Evolutionary conservation across 306 rosid genomes (phyloP).

Genomic region (Quillaja saponaria): DNA sequence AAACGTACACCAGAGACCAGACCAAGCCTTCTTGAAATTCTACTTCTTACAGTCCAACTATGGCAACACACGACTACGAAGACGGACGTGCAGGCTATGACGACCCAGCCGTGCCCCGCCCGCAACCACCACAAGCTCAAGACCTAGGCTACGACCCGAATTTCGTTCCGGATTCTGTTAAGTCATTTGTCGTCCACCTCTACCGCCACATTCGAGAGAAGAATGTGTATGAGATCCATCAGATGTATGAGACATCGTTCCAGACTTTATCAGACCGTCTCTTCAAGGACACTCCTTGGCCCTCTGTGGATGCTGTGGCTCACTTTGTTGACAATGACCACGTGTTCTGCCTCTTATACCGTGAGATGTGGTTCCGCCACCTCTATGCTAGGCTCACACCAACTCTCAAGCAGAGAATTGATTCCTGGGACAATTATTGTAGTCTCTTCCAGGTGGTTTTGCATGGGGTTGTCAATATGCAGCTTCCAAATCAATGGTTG

Average conservation of each 20-base stretch:
- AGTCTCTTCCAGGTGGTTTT: slow-evolving; percentile 89
- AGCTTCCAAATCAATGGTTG: slow-evolving; percentile 93
- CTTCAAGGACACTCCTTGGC: slow-evolving; percentile 97
- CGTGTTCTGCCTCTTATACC: slow-evolving; percentile 89
- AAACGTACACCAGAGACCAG: not conserved
- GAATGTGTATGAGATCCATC: slow-evolving; percentile 94
- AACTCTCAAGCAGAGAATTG: slow-evolving; percentile 86
- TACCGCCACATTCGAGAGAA: slow-evolving; percentile 95
- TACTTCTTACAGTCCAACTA: slow-evolving; percentile 4
- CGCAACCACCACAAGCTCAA: slow-evolving; percentile 40
- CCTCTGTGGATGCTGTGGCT: slow-evolving; percentile 89
- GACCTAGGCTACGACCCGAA: slow-evolving; percentile 86
- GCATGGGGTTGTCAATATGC: slow-evolving; percentile 95
- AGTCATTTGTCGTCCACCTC: slow-evolving; percentile 79
- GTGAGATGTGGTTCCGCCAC: slow-evolving; percentile 99
- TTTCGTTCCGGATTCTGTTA: slow-evolving; percentile 84
- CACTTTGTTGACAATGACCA: slow-evolving; percentile 86
- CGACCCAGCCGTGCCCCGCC: slow-evolving; percentile 39
- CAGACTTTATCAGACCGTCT: slow-evolving; percentile 83
- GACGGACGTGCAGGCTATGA: slow-evolving; percentile 46
- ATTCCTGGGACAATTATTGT: slow-evolving; percentile 94
- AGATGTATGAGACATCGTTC: slow-evolving; percentile 85
- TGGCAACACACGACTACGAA: slow-evolving; percentile 68
- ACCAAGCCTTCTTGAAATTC: slow-evolving; percentile 2
- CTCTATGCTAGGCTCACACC: slow-evolving; percentile 86